Conservation (phyloP, 2,329 filamentous ascomycete species). For the Emergomyces orientalis region DNA sequence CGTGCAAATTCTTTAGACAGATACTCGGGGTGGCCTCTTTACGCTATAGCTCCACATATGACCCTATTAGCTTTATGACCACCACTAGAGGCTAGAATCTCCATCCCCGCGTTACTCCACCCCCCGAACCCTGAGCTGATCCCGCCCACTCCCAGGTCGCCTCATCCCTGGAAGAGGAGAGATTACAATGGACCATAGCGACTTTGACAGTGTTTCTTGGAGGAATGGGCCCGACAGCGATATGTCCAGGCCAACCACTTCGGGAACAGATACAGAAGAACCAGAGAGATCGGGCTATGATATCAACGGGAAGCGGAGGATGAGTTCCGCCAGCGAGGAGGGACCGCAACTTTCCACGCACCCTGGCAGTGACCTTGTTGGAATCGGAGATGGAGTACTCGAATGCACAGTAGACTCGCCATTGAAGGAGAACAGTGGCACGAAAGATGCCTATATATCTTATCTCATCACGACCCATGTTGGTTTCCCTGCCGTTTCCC, state of each 20-base stretch:
- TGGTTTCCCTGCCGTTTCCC: slow-evolving; percentile 23
- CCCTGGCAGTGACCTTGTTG: slow-evolving; percentile 50
- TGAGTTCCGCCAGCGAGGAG: slow-evolving; percentile 38
- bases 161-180: background rate
- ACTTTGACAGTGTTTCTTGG: slow-evolving; percentile 78
- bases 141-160: background rate
- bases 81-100: background rate
- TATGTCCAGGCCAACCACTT: slow-evolving; percentile 33
- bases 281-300: slow-evolving; percentile 24
- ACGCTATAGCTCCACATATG: background rate
- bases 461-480: slow-evolving; percentile 90
- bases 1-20: background rate
- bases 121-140: background rate
- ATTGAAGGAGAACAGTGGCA: slow-evolving; percentile 91
- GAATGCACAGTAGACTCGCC: slow-evolving; percentile 76
- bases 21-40: background rate
- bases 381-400: slow-evolving; percentile 62
- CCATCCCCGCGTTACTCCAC: background rate
- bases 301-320: slow-evolving; percentile 41
- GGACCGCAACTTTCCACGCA: slow-evolving; percentile 40
- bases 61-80: background rate
- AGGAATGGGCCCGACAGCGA: slow-evolving; percentile 50
- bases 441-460: slow-evolving; percentile 92
- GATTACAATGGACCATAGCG: slow-evolving; percentile 46
- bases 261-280: slow-evolving; percentile 34